Conservation (phyloP, 306 rosid species). For the Prunus dulcis region DNA sequence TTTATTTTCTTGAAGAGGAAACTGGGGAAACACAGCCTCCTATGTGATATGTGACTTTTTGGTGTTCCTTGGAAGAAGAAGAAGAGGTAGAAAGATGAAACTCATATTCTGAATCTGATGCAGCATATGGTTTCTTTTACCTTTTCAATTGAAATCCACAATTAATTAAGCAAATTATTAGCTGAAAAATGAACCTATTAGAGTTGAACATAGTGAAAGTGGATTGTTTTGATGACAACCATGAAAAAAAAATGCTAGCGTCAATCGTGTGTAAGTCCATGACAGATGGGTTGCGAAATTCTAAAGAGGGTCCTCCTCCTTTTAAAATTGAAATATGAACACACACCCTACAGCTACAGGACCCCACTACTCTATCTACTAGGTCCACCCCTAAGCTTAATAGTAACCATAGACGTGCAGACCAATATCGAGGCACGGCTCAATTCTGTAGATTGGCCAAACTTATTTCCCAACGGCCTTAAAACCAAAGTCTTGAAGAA, state of each 20-base stretch:
- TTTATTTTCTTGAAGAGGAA: conserved; percentile 21
- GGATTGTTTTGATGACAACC: not conserved
- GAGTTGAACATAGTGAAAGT: not conserved
- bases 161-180: not conserved
- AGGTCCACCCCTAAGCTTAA: not conserved
- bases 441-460: not conserved
- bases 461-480: conserved; percentile 30
- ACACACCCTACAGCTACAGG: not conserved
- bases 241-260: accelerated
- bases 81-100: not conserved
- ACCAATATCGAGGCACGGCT: not conserved
- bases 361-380: not conserved
- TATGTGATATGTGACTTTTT: conserved; percentile 15
- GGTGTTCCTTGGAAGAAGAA: not conserved
- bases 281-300: not conserved
- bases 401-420: not conserved
- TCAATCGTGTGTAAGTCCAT: not conserved
- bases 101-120: not conserved
- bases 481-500: conserved; percentile 24
- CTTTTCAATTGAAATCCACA: not conserved
- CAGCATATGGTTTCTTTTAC: not conserved
- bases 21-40: conserved; percentile 19
- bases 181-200: too few species aligned
- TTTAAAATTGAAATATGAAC: not conserved
- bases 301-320: not conserved